phyloP scores from a whole-genome alignment of 1,284 basidiomycete genomes.

The Grifola frondosa region DNA sequence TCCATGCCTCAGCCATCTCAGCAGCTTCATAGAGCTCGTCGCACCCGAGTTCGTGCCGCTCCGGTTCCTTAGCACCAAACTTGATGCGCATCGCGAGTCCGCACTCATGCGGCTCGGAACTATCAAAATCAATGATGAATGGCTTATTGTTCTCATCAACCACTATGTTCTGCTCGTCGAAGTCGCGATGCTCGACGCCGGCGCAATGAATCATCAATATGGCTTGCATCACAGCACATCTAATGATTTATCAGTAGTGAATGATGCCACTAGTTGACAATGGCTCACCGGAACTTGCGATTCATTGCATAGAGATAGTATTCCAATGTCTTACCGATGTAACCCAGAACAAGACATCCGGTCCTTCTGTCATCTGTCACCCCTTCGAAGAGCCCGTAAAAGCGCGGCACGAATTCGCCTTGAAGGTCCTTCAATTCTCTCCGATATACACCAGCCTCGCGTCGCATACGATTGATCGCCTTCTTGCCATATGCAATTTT shows the following conservation, averaged over 20 bases:
- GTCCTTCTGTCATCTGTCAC: slow-evolving; percentile 5
- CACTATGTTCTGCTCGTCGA: slow-evolving; percentile 8
- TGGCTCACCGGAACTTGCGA: slow-evolving; percentile 11
- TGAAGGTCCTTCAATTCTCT: slow-evolving; percentile 4
- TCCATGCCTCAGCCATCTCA: slow-evolving; percentile 9
- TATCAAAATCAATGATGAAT: slow-evolving; percentile 9
- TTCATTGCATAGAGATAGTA: slow-evolving; percentile 5
- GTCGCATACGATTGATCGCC: slow-evolving; percentile 2
- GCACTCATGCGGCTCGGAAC: slow-evolving; percentile 7
- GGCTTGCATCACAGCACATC: slow-evolving; percentile 1
- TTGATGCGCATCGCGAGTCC: slow-evolving; percentile 3
- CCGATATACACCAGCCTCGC: slow-evolving; percentile 7
- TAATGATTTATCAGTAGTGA: not conserved
- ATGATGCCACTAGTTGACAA: not conserved
- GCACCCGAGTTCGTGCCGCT: slow-evolving; percentile 4
- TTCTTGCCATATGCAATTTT: slow-evolving; percentile 4
- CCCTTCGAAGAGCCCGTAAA: slow-evolving; percentile 9
- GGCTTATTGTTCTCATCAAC: slow-evolving; percentile 6
- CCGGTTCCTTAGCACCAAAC: slow-evolving; percentile 11
- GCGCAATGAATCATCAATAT: slow-evolving; percentile 7
- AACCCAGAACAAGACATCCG: slow-evolving; percentile 5
- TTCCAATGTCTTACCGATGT: slow-evolving; percentile 7
- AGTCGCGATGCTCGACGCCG: slow-evolving; percentile 8
- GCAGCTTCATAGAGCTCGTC: slow-evolving; percentile 11
- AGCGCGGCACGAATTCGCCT: slow-evolving; percentile 6